These are phyloP conservation scores for Penicillium lagena DNA, from an alignment of 495 filamentous ascomycete species.

Conservation along the genomic window DNA sequence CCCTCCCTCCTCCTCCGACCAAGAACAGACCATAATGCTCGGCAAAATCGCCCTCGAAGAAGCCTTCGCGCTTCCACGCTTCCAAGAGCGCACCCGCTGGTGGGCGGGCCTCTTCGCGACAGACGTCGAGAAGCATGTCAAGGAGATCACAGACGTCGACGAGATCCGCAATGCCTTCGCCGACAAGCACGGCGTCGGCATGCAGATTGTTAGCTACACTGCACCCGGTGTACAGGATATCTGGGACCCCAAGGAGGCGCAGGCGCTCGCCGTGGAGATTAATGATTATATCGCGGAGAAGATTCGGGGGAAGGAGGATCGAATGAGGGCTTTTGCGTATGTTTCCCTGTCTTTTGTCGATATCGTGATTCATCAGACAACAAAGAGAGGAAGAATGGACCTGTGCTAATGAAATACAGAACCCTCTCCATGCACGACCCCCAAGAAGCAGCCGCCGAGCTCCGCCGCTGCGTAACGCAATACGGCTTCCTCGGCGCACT, in stretches of 20 bases:
- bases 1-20: background rate
- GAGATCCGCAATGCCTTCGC: constrained; percentile 43
- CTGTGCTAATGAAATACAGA: constrained; percentile 8
- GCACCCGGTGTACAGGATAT: constrained; percentile 55
- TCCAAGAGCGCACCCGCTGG: constrained; percentile 41
- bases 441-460: constrained; percentile 46
- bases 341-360: background rate
- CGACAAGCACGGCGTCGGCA: constrained; percentile 54
- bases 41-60: constrained; percentile 49
- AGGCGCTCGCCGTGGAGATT: constrained; percentile 39
- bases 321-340: constrained; percentile 52
- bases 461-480: constrained; percentile 47
- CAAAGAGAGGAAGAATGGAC: background rate
- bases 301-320: constrained; percentile 42
- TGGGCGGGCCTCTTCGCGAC: constrained; percentile 41
- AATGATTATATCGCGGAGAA: constrained; percentile 54
- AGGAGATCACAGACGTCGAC: constrained; percentile 45
- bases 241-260: constrained; percentile 38
- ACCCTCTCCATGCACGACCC: constrained; percentile 51
- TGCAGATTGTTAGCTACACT: constrained; percentile 51
- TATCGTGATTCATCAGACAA: background rate
- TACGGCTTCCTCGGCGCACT: constrained; percentile 53
- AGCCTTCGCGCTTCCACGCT: constrained; percentile 42
- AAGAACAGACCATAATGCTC: constrained; percentile 29
- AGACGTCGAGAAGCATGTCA: constrained; percentile 32